Evolutionary conservation across 2,329 filamentous ascomycete species (phyloP), one percentile per base, ranked within the genome.

Genomic region (Helicocarpus griseus): DNA sequence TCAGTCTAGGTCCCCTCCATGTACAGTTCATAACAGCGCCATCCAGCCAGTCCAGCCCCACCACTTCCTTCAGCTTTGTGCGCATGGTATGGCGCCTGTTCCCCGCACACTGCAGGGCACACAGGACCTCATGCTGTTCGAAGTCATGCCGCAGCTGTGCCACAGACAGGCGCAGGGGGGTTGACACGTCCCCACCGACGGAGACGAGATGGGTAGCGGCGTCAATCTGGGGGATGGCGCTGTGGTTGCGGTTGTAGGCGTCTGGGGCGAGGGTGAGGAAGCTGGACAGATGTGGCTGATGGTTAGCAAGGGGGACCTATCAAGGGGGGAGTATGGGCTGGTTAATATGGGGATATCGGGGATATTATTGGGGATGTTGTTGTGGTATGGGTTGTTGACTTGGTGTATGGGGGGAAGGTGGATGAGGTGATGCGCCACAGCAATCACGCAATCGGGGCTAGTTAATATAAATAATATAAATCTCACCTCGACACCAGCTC

Each of bases 21-120:
- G 66, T 70, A 58, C 78, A 80, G 58, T 81, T 82, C 77, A 81
- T 81, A 19, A 81, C 73, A 0, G 79, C 79, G 36, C 73, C 78
- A 57, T 81, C 78, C 35, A 72, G 72, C 79, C 80, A 82, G 58
- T 82, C 78, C 39, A 82, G 74, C 0, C 79, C 80, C 31, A 72
- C 66, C 4, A 82, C 79, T 61, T 82, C 79, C 58, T 79, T 79
- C 24, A 81, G 64, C 55, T 74, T 68, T 1, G 77, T 81, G 24
- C 78, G 75, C 78, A 82, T 82, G 1, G 77, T 79, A 59, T 82
- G 78, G 9, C 79, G 73, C 6, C 80, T 68, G 57, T 82, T 82
- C 19, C 79, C 79, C 2, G 79, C 79, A 56, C 80, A 82, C 66
- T 81, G 78, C 1, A 82, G 66, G 1, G 77, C 76, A 54, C 77